These are phyloP conservation scores for Secale cereale DNA, from an alignment of 176 grass and related monocot genomes.

Conservation along the genomic window DNA sequence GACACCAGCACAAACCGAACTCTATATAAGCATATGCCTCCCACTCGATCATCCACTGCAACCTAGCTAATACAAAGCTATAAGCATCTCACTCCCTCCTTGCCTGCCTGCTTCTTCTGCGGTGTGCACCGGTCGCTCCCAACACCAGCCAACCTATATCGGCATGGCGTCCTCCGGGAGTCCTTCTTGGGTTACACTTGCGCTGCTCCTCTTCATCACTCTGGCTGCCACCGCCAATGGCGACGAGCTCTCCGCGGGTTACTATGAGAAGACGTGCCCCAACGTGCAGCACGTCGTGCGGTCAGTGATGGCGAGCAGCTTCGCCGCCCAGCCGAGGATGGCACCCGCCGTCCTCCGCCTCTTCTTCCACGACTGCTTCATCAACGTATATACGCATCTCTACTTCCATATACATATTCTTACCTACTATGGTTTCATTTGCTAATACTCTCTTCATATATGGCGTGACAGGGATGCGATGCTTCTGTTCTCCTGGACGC, in stretches of 20 bases:
- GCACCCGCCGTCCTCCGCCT: no score
- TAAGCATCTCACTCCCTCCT: not conserved
- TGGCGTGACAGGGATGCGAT: no score
- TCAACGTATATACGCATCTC: no score
- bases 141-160: not conserved
- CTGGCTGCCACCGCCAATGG: not conserved
- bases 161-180: not conserved
- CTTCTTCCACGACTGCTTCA: no score
- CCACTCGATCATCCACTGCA: not conserved
- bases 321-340: slow-evolving; percentile 13
- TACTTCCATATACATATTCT: no score
- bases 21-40: not conserved
- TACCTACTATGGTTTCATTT: no score
- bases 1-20: not conserved
- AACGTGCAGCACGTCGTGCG: slow-evolving; percentile 17
- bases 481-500: no score
- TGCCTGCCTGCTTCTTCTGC: no score
- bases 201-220: not conserved
- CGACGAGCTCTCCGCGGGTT: slow-evolving; percentile 8
- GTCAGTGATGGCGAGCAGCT: slow-evolving; percentile 26
- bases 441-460: no score
- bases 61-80: no score
- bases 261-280: slow-evolving; percentile 60
- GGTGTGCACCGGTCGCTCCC: no score
- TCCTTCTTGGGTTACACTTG: not conserved